Evolutionary conservation across 2,329 filamentous ascomycete genomes (phyloP).

Genomic region (Pleomassaria siparia): DNA sequence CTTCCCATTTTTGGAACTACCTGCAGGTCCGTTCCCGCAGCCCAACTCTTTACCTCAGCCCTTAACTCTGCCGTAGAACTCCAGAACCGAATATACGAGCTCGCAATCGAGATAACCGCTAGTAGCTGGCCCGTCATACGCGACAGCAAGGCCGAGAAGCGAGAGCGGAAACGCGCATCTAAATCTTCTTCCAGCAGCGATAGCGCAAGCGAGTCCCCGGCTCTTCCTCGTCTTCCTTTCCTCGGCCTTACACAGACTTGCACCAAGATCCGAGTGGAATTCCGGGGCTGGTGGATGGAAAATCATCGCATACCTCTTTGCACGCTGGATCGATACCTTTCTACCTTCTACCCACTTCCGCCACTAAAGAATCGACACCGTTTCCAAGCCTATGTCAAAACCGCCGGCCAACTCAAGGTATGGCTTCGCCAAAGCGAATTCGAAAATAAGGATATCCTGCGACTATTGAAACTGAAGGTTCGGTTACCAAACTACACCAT

Average conservation of each 20-base stretch:
- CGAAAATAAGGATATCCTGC: constrained; percentile 10
- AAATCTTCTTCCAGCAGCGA: neutral
- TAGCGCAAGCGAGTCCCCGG: neutral
- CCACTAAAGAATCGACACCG: constrained; percentile 6
- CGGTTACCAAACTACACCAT: constrained; percentile 20
- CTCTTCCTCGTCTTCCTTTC: constrained; percentile 15
- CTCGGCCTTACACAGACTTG: constrained; percentile 24
- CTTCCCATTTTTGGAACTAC: constrained; percentile 26
- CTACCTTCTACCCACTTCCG: constrained; percentile 19
- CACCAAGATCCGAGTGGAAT: constrained; percentile 24
- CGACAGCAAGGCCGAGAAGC: neutral
- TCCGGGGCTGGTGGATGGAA: constrained; percentile 27
- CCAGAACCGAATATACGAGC: constrained; percentile 27
- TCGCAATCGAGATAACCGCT: constrained; percentile 12
- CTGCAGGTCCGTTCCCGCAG: constrained; percentile 17
- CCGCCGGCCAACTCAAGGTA: constrained; percentile 13
- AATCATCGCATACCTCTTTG: constrained; percentile 21
- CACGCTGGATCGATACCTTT: constrained; percentile 19
- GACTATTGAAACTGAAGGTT: constrained; percentile 19
- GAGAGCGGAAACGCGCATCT: neutral
- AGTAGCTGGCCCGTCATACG: constrained; percentile 17
- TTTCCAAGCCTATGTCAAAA: constrained; percentile 4
- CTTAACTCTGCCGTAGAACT: constrained; percentile 19
- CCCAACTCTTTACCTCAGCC: neutral
- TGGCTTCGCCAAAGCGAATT: constrained; percentile 13